Percentiles rank a stretch among this genome's conserved stretches.
phyloP scores from a whole-genome alignment of 2,329 filamentous ascomycete genomes.

The Tolypocladium inflatum region DNA sequence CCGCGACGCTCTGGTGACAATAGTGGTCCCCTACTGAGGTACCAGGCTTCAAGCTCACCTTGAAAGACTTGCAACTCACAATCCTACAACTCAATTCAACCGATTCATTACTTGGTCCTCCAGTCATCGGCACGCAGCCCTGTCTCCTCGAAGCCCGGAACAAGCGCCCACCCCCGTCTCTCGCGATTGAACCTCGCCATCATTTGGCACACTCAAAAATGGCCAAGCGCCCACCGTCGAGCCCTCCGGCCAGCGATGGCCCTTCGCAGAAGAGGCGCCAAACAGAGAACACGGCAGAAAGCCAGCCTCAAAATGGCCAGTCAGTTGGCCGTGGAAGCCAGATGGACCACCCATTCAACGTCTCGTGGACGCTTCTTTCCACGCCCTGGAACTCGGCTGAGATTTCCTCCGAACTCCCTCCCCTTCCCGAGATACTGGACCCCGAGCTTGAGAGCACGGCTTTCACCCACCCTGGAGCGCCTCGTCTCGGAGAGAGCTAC shows the following conservation, averaged over 20 bases:
- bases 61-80: neutral
- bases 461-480: constrained; percentile 55
- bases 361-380: constrained; percentile 7
- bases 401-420: constrained; percentile 39
- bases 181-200: neutral
- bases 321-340: neutral
- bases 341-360: neutral
- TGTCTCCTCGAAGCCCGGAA: neutral
- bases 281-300: neutral
- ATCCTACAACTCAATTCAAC: neutral
- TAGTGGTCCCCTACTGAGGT: neutral
- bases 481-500: constrained; percentile 38
- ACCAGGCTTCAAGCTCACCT: neutral
- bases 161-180: no score
- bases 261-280: constrained; percentile 5
- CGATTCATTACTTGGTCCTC: neutral
- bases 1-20: no score
- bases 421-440: constrained; percentile 53
- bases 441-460: constrained; percentile 49
- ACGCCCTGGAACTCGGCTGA: constrained; percentile 42
- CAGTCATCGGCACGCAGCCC: neutral
- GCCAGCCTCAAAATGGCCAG: neutral
- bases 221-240: constrained; percentile 23
- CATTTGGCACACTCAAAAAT: constrained; percentile 13
- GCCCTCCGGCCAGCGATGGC: neutral